Percentiles rank a stretch among this genome's conserved stretches.
Evolutionary conservation across 495 filamentous ascomycete genomes (phyloP).

Genomic region (Amniculicola lignicola): DNA sequence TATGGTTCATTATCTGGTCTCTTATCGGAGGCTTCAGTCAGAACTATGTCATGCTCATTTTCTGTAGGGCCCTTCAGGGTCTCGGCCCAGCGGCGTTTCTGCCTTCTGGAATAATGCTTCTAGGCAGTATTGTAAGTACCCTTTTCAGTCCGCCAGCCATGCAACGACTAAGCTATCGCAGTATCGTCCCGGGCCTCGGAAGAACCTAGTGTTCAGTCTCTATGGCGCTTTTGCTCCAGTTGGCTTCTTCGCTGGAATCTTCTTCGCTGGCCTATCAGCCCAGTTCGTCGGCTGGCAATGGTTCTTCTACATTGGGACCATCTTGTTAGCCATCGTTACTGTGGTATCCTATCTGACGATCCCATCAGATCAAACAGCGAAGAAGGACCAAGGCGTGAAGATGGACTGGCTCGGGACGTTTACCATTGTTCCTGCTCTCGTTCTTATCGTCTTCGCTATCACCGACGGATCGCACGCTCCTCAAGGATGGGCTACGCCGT

Average conservation of each 20-base stretch:
- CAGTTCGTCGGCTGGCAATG: conserved; percentile 66
- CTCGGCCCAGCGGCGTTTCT: conserved; percentile 75
- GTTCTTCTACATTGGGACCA: conserved; percentile 77
- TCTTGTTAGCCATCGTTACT: conserved; percentile 51
- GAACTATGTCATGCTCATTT: conserved; percentile 68
- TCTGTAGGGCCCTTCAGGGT: conserved; percentile 74
- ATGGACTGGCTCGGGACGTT: conserved; percentile 72
- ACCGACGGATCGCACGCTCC: conserved; percentile 71
- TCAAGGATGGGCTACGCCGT: conserved; percentile 68
- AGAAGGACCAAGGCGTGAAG: conserved; percentile 45
- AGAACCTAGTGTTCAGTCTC: conserved; percentile 79
- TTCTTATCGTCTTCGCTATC: conserved; percentile 74
- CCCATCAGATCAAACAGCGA: conserved; percentile 59
- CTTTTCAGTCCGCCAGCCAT: too few species aligned
- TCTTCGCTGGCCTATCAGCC: conserved; percentile 68
- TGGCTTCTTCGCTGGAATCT: conserved; percentile 80
- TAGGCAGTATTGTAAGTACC: conserved; percentile 58
- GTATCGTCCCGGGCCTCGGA: conserved; percentile 80
- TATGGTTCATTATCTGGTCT: conserved; percentile 72
- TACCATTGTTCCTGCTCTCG: conserved; percentile 62
- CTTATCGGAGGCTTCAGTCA: conserved; percentile 69
- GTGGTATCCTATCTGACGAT: conserved; percentile 61
- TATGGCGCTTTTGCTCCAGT: conserved; percentile 75
- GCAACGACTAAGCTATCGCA: not conserved
- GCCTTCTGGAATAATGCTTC: conserved; percentile 72